phyloP scores from a whole-genome alignment of 2,329 filamentous ascomycete species.

The Ascochyta viciae-villosae region DNA sequence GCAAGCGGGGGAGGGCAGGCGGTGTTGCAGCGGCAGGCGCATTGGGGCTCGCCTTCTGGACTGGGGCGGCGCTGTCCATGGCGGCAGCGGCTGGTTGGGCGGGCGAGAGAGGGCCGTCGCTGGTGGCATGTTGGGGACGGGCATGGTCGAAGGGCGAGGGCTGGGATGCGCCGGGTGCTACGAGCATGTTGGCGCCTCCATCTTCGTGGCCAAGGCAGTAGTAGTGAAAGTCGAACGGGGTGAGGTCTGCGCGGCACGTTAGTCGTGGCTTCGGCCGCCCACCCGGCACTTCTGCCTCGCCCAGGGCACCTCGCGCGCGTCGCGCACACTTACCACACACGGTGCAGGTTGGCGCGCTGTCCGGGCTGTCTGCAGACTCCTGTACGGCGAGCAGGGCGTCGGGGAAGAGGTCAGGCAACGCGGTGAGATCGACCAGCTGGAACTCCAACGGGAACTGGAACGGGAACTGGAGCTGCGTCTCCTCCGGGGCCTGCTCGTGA shows the following conservation, averaged over 20 bases:
- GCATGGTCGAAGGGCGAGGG: slow-evolving; percentile 27
- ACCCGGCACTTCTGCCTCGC: slow-evolving; percentile 8
- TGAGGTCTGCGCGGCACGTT: slow-evolving; percentile 17
- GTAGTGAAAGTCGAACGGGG: slow-evolving; percentile 1
- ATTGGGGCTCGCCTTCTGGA: slow-evolving; percentile 26
- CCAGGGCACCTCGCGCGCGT: slow-evolving; percentile 2
- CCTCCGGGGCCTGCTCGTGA: slow-evolving; percentile 14
- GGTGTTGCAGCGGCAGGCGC: slow-evolving; percentile 26
- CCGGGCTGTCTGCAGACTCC: neutral
- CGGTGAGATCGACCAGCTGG: slow-evolving; percentile 6
- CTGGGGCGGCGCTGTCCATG: slow-evolving; percentile 39
- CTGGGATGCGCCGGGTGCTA: slow-evolving; percentile 32
- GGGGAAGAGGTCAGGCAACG: slow-evolving; percentile 8
- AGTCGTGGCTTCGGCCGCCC: slow-evolving; percentile 13
- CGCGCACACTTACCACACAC: slow-evolving; percentile 16
- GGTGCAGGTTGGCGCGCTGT: neutral
- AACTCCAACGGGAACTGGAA: too few species aligned
- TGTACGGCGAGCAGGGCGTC: neutral
- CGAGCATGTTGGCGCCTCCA: slow-evolving; percentile 44
- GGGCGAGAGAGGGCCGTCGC: slow-evolving; percentile 25
- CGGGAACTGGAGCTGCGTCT: neutral
- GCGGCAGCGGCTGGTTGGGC: slow-evolving; percentile 30
- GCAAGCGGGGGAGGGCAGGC: slow-evolving; percentile 16
- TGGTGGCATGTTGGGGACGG: slow-evolving; percentile 34
- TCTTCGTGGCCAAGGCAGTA: slow-evolving; percentile 23